Evolutionary conservation across 1,284 basidiomycete genomes (phyloP), one percentile per base, ranked within the genome.

Genomic region (Agaricales sp.): DNA sequence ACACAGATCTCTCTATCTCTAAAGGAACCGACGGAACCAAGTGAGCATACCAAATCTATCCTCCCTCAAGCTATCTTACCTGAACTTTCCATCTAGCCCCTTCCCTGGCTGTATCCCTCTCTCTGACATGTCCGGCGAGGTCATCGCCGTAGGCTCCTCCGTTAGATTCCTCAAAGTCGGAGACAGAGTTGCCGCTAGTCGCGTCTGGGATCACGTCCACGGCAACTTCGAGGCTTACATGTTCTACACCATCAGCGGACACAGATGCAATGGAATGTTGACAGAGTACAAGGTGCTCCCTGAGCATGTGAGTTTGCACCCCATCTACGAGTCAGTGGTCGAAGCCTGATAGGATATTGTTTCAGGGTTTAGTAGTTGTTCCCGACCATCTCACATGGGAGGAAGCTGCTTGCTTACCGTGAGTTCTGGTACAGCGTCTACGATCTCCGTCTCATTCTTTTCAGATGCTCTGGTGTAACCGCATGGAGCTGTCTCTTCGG

Each of bases 201-300:
- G 66, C 48, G 46, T 2, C 6, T 59, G 16, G 57, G 58, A 12
- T 20, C 68, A 73, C 49, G 47, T 73, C 16, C 57, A 69, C 47
- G 73, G 73, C 6, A 67, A 69, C 43, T 48, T 62, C 3, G 69
- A 63, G 12, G 50, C 53, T 3, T 61, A 59, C 4, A 67, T 60
- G 25, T 57, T 56, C 41, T 45, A 48, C 1, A 67, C 67, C 0
- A 60, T 64, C 1, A 63, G 80, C 37, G 80, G 80, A 22, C 78
- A 69, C 0, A 59, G 60, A n/a, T 54, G 65, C 3, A 68, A 78
- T 52, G 81, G 80, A 3, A 75, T 81, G 3, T 59, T 82, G 49
- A 71, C 71, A 2, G 68, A 81, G 57, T 82, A 78, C 51, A 67
- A 67, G 48, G 65, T 63, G 1, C 69, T 78, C 48, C 68, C 68